Evolutionary conservation across 345 rosid species (phyloP).

Genomic region (Atalantia buxifolia): DNA sequence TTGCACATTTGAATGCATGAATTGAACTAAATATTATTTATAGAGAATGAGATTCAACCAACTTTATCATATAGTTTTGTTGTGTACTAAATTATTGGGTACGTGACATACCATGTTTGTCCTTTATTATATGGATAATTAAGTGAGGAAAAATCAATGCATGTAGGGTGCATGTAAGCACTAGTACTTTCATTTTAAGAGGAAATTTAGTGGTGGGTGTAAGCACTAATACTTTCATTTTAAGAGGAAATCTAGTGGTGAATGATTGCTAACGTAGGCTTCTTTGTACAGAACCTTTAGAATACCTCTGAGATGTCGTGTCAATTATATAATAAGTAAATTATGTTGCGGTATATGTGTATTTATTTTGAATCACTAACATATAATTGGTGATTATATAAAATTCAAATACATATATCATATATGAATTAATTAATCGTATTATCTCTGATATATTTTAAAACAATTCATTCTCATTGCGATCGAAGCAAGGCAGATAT

Average conservation of each 20-base stretch:
- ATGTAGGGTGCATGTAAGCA: not conserved
- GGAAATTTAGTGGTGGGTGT: not conserved
- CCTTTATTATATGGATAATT: not conserved
- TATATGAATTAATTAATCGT: no score
- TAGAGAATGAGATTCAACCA: not conserved
- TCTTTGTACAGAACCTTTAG: no score
- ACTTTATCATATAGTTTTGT: not conserved
- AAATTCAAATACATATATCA: no score
- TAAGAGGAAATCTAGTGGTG: not conserved
- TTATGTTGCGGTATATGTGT: no score
- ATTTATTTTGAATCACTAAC: no score
- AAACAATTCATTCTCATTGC: not conserved
- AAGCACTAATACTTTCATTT: not conserved
- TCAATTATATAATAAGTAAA: no score
- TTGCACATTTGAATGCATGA: not conserved
- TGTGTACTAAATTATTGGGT: not conserved
- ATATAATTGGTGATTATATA: no score
- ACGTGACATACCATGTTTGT: not conserved
- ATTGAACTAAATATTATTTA: not conserved
- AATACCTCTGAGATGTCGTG: fast-evolving
- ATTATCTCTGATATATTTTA: no score
- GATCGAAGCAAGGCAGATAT: not conserved
- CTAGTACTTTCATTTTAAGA: not conserved
- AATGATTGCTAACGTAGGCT: not conserved
- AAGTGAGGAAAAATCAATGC: not conserved